phyloP scores from a whole-genome alignment of 2,329 filamentous ascomycete genomes.

The Exophiala dermatitidis region DNA sequence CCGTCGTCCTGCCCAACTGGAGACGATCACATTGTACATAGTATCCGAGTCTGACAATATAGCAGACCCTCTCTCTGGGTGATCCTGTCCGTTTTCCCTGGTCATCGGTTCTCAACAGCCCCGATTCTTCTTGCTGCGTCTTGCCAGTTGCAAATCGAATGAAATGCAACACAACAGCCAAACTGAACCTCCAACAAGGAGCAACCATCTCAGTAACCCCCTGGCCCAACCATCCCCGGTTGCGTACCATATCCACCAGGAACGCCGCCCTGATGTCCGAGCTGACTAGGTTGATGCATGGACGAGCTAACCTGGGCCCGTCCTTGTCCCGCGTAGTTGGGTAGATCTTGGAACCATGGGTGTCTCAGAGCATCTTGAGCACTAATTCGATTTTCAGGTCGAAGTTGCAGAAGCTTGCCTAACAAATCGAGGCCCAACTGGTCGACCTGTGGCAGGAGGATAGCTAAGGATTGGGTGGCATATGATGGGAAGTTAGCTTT shows the following conservation, averaged over 20 bases:
- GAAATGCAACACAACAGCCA: not conserved
- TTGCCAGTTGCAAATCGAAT: not conserved
- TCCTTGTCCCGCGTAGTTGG: conserved; percentile 20
- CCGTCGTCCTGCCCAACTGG: no score
- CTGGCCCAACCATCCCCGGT: conserved; percentile 21
- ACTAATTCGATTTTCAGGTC: conserved; percentile 84
- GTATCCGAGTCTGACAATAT: not conserved
- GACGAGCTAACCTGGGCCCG: conserved; percentile 15
- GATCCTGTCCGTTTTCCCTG: no score
- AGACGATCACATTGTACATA: no score
- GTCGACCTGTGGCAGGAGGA: conserved; percentile 86
- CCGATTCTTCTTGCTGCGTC: not conserved
- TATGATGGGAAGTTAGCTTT: conserved; percentile 93
- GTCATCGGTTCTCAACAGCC: no score
- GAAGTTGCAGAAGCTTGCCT: conserved; percentile 82
- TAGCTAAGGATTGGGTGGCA: conserved; percentile 79
- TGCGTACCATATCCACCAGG: conserved; percentile 22
- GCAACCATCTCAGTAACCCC: conserved; percentile 8
- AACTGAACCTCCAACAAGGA: not conserved
- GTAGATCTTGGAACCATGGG: conserved; percentile 75
- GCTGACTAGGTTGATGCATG: conserved; percentile 18
- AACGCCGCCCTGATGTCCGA: conserved; percentile 17
- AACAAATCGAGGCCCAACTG: conserved; percentile 78
- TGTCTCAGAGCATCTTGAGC: conserved; percentile 81
- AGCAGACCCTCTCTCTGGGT: not conserved